phyloP scores from a whole-genome alignment of 1,139 yeast species.

The Protomyces arabidopsidicola region DNA sequence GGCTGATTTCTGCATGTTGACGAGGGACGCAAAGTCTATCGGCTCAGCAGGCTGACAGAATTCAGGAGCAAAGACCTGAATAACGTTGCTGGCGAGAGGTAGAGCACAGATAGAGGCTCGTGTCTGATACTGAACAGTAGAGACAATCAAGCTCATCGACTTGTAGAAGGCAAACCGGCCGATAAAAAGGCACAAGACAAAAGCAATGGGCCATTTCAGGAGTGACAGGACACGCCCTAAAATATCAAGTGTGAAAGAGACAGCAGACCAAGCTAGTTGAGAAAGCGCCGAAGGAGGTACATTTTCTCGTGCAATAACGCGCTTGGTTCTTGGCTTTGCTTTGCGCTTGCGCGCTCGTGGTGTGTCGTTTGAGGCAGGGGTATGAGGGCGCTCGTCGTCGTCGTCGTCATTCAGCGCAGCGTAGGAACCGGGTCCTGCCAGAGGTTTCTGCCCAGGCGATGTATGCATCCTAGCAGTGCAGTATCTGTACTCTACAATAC shows the following conservation, averaged over 20 bases:
- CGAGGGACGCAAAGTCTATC: conserved; percentile 11
- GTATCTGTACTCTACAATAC: too few species aligned
- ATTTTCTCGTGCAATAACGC: neutral
- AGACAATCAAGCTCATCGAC: conserved; percentile 1
- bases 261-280: neutral
- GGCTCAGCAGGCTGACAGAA: conserved; percentile 1
- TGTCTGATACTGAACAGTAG: conserved; percentile 2
- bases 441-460: too few species aligned
- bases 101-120: conserved; percentile 13
- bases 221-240: conserved; percentile 1
- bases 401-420: too few species aligned
- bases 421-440: too few species aligned
- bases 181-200: conserved; percentile 1
- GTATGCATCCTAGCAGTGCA: too few species aligned
- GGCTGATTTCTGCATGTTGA: conserved; percentile 6
- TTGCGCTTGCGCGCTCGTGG: neutral
- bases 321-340: neutral
- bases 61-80: conserved; percentile 4
- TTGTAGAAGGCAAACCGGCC: conserved; percentile 8
- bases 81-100: conserved; percentile 4
- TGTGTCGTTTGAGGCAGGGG: neutral
- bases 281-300: neutral
- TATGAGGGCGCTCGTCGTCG: too few species aligned
- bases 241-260: neutral
- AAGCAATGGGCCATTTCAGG: conserved; percentile 22